phyloP scores from a whole-genome alignment of 768 basidiomycete genomes.

The Pleurotus pulmonarius region DNA sequence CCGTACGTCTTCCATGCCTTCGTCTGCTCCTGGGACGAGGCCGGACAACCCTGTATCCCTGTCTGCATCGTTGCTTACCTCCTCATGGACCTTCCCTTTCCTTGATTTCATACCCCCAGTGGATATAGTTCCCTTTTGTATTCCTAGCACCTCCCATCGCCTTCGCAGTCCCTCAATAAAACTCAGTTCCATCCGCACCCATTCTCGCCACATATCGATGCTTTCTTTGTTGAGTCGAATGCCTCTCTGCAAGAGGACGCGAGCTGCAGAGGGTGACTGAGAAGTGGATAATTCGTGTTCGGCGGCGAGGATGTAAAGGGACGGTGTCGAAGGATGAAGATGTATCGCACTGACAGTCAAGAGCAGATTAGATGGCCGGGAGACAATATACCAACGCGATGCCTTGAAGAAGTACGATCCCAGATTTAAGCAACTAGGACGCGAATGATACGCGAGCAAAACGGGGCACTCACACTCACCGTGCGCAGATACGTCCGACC shows the following conservation, averaged over 20 bases:
- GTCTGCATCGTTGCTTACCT: constrained; percentile 19
- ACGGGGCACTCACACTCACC: constrained; percentile 39
- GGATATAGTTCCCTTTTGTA: constrained; percentile 30
- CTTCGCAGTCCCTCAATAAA: constrained; percentile 78
- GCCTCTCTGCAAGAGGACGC: constrained; percentile 81
- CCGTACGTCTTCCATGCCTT: constrained; percentile 18
- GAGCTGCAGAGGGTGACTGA: constrained; percentile 72
- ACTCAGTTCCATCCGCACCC: constrained; percentile 85
- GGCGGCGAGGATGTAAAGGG: constrained; percentile 82
- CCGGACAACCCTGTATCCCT: constrained; percentile 17
- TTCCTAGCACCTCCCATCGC: constrained; percentile 79
- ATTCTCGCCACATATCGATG: constrained; percentile 82
- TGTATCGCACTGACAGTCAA: constrained; percentile 74
- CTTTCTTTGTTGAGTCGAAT: constrained; percentile 73
- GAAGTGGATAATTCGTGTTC: constrained; percentile 71
- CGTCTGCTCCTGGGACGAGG: constrained; percentile 19
- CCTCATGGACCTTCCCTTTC: constrained; percentile 14
- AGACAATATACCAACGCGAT: neutral
- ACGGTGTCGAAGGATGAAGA: constrained; percentile 75
- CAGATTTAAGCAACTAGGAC: no score
- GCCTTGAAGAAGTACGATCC: no score
- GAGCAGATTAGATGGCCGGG: constrained; percentile 8
- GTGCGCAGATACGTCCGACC: constrained; percentile 78
- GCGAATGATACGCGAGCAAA: neutral
- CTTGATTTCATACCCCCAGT: neutral